Base-by-base conservation (phyloP, 2,329 filamentous ascomycete genomes). In the Fusarium hainanense region DNA sequence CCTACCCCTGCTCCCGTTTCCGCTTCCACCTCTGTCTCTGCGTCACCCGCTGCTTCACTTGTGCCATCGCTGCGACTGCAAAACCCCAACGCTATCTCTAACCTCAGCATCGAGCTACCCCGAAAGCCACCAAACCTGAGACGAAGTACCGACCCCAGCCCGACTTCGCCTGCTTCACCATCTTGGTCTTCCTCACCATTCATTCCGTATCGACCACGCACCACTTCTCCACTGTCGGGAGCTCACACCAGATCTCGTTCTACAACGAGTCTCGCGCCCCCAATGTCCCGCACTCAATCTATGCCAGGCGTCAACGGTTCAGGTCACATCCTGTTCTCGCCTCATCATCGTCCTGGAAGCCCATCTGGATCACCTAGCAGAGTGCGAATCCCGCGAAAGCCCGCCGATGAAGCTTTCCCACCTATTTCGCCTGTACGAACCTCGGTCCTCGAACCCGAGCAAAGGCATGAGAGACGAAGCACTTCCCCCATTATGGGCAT, bases 221-320 rank as follows among this genome's bases (percentile, higher is more conserved):
- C 88, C 46, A 84, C 88, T 18, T 90, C 88, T 20, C 89, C 88
- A 21, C 83, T 89, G 58, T 85, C 88, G 6, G 84, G 85, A 63
- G 78, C 81, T 32, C 88, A 90, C 75, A 79, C 83, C 58, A 81
- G 89, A 66, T 90, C 88, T 20, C 85, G 84, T 68, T 90, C 88
- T 11, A 83, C 85, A 25, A 85, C 84, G 28, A 87, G 84, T 74
- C 78, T 87, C 65, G 82, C 85, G 34, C 83, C 86, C 27, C 82
- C 83, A 59, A 90, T 91, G 85, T 85, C 85, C 16, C 86, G 89
- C 68, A 88, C 89, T 28, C 87, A 89, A 74, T 90, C 88, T 11
- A 84, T 91, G 83, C 89, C 89, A 14, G 87, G 88, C 28, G 84
- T 90, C 58, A 89, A 85, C 70, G 87, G 85, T 40, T 82, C 87